Base-by-base conservation (phyloP, 495 filamentous ascomycete species). In the Penicillium roqueforti region DNA sequence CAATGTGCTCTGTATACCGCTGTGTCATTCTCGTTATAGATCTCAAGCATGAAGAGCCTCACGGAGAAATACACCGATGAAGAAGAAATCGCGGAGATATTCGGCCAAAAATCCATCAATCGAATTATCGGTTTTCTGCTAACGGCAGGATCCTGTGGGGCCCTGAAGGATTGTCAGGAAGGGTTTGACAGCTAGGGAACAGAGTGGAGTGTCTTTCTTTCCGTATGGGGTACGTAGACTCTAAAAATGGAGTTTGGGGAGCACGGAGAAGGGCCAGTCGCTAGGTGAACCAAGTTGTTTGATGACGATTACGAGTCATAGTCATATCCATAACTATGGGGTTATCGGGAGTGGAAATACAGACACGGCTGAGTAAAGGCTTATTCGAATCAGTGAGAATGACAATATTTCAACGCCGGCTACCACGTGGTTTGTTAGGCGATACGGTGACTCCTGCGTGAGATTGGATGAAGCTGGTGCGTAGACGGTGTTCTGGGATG, bases 281-380 rank as follows among this genome's bases (percentile, higher is more conserved):
- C 37, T 23, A 29, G 47, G 23, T n/a, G 23, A 49, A 39, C 47
- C 23, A 40, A 22, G 22, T 49, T 39, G 28, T 49, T 50, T 39
- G 9, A 39, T 31, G 36, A 11, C 36, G 47, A 50, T 50, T 25
- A 29, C 11, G 18, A n/a, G 10, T 28, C 28, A 25, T 20, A 36
- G 29, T 29, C 47, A 50, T 50, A 8, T 23, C 36, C 34, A 40
- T 36, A 36, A 29, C 6, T 28, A 34, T 47, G 26, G 44, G 23
- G 34, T 18, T 39, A 1, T 26, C 14, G n/a, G 34, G 16, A 10
- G n/a, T 20, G 23, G n/a, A 18, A 36, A 39, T 50, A n/a, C 9
- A 18, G 25, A 45, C 14, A 6, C 5, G 11, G 18, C 29, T 19
- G 44, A 10, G 18, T 29, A 3, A 22, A 16, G 46, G 3, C 3